A percentile compares a stretch with the other conserved stretches of the same genome.
Conservation (phyloP, 2,329 filamentous ascomycete species). For the Aspergillus ochraceus region DNA sequence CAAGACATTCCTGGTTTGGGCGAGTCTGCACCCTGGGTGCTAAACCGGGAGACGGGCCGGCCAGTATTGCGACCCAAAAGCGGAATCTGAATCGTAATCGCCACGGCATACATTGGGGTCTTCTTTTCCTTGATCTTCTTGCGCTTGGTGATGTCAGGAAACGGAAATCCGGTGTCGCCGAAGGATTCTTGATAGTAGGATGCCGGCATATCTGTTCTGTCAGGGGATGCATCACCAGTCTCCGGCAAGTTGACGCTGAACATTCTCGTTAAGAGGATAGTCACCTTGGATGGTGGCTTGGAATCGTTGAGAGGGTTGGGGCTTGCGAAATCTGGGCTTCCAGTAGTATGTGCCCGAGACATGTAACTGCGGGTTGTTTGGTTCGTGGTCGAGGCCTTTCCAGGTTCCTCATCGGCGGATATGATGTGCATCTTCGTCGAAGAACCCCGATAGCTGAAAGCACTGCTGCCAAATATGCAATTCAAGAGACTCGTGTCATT, state of each 20-base stretch:
- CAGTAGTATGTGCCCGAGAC: constrained; percentile 40
- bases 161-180: constrained; percentile 38
- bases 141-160: constrained; percentile 40
- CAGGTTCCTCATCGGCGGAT: constrained; percentile 40
- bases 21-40: constrained; percentile 32
- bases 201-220: constrained; percentile 32
- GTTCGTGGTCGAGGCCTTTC: constrained; percentile 23
- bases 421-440: constrained; percentile 63
- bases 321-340: constrained; percentile 30
- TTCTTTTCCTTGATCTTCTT: constrained; percentile 53
- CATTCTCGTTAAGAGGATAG: constrained; percentile 58
- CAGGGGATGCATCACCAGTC: constrained; percentile 37
- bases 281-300: constrained; percentile 48
- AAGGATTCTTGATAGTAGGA: constrained; percentile 35
- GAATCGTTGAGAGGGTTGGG: constrained; percentile 28
- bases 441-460: constrained; percentile 58
- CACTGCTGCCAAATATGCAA: constrained; percentile 61
- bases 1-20: constrained; percentile 37
- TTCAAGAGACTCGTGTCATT: constrained; percentile 55
- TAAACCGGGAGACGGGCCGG: constrained; percentile 39
- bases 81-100: constrained; percentile 57
- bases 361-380: constrained; percentile 36
- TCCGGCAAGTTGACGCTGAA: constrained; percentile 59
- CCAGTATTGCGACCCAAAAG: constrained; percentile 33
- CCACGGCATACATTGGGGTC: constrained; percentile 61